A percentile compares a stretch with the other conserved stretches of the same genome.
These are phyloP conservation scores for Phytophthora litchii DNA, from an alignment of 352 stramenopile genomes.

Conservation along the genomic window DNA sequence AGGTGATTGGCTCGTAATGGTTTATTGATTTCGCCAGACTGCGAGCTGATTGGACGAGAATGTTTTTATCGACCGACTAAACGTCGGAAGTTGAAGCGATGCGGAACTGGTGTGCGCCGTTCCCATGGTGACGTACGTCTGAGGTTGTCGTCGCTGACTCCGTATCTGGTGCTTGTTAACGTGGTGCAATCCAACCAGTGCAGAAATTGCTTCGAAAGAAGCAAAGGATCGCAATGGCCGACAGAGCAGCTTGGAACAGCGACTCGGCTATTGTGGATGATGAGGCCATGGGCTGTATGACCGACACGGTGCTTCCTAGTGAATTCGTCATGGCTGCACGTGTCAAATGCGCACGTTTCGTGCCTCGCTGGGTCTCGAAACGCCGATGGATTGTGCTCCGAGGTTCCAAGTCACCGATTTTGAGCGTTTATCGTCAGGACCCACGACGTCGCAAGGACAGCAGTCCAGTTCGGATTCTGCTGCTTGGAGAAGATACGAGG, in stretches of 20 bases:
- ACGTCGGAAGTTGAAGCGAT: constrained; percentile 17
- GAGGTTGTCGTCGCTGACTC: constrained; percentile 17
- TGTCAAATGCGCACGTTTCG: constrained; percentile 54
- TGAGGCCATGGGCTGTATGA: background rate
- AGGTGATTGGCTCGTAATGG: constrained; percentile 10
- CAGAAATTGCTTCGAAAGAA: constrained; percentile 3
- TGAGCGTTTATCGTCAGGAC: constrained; percentile 59
- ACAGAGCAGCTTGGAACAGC: background rate
- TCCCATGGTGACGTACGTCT: constrained; percentile 6
- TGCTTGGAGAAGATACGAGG: constrained; percentile 54
- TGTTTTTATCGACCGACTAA: constrained; percentile 9
- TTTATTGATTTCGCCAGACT: constrained; percentile 10
- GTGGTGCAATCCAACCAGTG: constrained; percentile 16
- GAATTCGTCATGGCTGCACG: constrained; percentile 55
- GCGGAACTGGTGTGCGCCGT: constrained; percentile 1
- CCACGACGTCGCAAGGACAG: constrained; percentile 14
- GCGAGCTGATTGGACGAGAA: constrained; percentile 8
- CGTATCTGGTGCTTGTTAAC: constrained; percentile 1
- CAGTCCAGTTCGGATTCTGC: constrained; percentile 51
- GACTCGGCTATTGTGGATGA: background rate
- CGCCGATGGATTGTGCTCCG: constrained; percentile 63
- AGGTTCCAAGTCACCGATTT: constrained; percentile 61
- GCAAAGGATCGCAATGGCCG: constrained; percentile 2
- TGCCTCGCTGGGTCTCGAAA: constrained; percentile 61
- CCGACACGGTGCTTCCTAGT: constrained; percentile 42